phyloP scores from a whole-genome alignment of 441 rosid species.

The Omphalea diandra region DNA sequence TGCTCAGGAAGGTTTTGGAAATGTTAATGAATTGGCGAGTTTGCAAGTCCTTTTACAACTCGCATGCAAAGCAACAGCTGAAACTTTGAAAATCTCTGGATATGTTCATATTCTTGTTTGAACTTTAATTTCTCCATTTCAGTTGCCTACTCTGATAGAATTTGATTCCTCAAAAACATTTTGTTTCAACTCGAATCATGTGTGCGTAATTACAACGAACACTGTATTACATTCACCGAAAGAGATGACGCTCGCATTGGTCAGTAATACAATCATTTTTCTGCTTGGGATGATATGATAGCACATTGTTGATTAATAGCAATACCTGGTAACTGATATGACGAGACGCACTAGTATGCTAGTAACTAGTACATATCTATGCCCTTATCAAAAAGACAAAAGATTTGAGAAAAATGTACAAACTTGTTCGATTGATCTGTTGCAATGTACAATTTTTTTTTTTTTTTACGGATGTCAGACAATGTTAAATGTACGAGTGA shows the following conservation, averaged over 20 bases:
- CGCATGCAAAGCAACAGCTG: too few species aligned
- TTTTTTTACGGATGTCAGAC: slow-evolving; percentile 9
- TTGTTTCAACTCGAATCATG: too few species aligned
- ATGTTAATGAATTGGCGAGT: too few species aligned
- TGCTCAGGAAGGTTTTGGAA: too few species aligned
- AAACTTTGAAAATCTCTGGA: too few species aligned
- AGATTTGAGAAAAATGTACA: neutral
- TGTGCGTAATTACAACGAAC: too few species aligned
- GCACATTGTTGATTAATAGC: neutral
- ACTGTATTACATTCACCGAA: neutral
- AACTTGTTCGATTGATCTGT: slow-evolving; percentile 5
- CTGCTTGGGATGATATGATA: neutral
- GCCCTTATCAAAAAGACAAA: neutral
- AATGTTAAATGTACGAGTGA: neutral
- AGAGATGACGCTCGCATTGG: neutral
- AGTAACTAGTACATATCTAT: neutral
- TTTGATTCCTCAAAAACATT: too few species aligned
- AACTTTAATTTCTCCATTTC: too few species aligned
- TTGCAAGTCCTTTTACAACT: too few species aligned
- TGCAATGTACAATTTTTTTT: slow-evolving; percentile 7
- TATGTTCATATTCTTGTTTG: too few species aligned
- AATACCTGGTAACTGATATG: neutral
- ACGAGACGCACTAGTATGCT: neutral
- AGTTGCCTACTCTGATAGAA: too few species aligned
- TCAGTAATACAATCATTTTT: too few species aligned